A percentile compares a stretch with the other conserved stretches of the same genome.
phyloP scores from a whole-genome alignment of 306 rosid species.

The Prinsepia uniflora region DNA sequence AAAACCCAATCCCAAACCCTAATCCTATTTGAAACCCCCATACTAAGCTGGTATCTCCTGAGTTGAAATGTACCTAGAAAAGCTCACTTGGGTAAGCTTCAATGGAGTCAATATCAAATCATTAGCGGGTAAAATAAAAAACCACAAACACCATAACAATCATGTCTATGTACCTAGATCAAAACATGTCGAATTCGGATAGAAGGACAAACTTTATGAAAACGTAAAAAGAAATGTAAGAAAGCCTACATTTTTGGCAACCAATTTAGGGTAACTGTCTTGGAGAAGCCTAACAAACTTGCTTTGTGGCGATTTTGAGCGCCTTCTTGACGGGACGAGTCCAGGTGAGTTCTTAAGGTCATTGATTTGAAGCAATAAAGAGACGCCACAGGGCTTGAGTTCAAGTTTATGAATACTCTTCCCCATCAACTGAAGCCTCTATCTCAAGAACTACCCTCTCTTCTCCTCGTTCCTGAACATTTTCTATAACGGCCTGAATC shows the following conservation, averaged over 20 bases:
- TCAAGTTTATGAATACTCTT: slow-evolving; percentile 68
- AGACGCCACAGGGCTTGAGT: slow-evolving; percentile 44
- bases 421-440: slow-evolving; percentile 81
- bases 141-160: too few species aligned
- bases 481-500: too few species aligned
- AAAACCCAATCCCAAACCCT: too few species aligned
- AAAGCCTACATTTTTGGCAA: slow-evolving; percentile 71
- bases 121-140: too few species aligned
- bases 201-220: not conserved
- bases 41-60: slow-evolving; percentile 43
- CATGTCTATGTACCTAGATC: too few species aligned
- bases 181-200: not conserved
- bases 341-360: slow-evolving; percentile 80
- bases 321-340: slow-evolving; percentile 65
- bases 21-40: slow-evolving; percentile 49
- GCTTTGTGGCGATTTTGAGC: slow-evolving; percentile 72
- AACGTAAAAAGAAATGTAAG: not conserved
- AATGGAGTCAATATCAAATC: not conserved
- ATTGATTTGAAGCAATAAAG: slow-evolving; percentile 65
- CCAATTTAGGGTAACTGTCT: slow-evolving; percentile 88
- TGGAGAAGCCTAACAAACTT: slow-evolving; percentile 71
- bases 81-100: not conserved
- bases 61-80: slow-evolving; percentile 37
- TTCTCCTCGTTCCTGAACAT: slow-evolving; percentile 77
- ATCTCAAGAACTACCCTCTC: slow-evolving; percentile 60